These are phyloP conservation scores for Fusarium sublunatum DNA, from an alignment of 2,329 filamentous ascomycete genomes.

Conservation along the genomic window DNA sequence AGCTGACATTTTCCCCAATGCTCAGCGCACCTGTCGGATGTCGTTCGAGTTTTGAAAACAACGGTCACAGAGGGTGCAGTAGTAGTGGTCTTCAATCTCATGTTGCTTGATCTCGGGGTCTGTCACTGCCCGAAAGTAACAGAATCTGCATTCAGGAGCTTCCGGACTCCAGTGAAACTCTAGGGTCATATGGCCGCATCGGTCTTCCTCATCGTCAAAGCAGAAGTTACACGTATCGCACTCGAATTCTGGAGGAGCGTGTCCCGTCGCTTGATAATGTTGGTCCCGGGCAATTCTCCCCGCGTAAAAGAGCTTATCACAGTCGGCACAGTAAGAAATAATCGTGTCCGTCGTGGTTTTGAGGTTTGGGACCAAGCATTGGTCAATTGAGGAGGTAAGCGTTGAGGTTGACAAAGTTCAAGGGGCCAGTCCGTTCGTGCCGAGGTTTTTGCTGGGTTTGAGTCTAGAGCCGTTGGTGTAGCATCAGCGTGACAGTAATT, in stretches of 20 bases:
- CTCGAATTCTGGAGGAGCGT: constrained; percentile 42
- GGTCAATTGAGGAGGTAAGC: background rate
- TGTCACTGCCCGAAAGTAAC: constrained; percentile 26
- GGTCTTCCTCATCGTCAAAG: constrained; percentile 40
- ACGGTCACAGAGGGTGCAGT: constrained; percentile 51
- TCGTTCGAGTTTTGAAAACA: constrained; percentile 47
- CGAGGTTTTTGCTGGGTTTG: too few species aligned
- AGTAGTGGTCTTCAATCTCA: constrained; percentile 46
- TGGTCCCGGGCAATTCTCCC: constrained; percentile 43
- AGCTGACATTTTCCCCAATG: accelerated
- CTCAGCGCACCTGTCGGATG: constrained; percentile 14
- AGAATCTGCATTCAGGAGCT: constrained; percentile 43
- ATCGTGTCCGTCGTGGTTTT: constrained; percentile 1
- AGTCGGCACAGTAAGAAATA: constrained; percentile 44
- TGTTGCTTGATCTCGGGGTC: constrained; percentile 37
- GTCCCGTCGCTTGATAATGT: constrained; percentile 46
- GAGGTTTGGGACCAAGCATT: background rate
- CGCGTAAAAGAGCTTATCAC: constrained; percentile 39
- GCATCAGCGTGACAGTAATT: too few species aligned
- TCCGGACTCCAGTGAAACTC: constrained; percentile 43
- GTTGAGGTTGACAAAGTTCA: background rate
- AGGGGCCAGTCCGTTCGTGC: background rate
- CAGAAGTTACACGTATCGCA: constrained; percentile 46
- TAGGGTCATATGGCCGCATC: constrained; percentile 47
- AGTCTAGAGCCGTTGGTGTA: background rate